A percentile compares a stretch with the other conserved stretches of the same genome.
Evolutionary conservation across 768 basidiomycete genomes (phyloP).

Genomic region (Pholiota molesta): DNA sequence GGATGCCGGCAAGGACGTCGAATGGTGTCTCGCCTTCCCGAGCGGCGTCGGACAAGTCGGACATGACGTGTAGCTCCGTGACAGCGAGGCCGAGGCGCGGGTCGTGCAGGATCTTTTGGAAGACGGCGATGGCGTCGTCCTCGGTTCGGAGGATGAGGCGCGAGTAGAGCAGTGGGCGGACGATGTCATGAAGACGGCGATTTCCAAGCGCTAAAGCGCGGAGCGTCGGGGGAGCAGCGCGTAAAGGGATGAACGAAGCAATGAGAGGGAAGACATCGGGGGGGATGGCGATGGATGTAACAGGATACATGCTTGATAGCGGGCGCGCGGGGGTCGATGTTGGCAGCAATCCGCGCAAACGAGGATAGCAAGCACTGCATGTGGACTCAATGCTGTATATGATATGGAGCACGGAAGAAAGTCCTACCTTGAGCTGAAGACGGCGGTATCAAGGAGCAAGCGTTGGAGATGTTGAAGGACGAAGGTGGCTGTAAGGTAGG

Average conservation of each 20-base stretch:
- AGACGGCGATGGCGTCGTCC: background rate
- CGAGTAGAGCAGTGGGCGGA: constrained; percentile 11
- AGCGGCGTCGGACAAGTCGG: constrained; percentile 8
- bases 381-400: no score
- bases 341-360: no score
- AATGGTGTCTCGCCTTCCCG: background rate
- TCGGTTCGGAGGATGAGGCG: constrained; percentile 7
- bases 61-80: constrained; percentile 18
- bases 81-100: background rate
- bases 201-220: constrained; percentile 6
- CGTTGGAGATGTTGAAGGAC: no score
- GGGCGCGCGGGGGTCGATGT: no score
- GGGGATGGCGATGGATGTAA: background rate
- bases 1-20: constrained; percentile 9
- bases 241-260: constrained; percentile 3
- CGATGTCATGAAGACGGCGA: constrained; percentile 2
- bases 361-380: no score
- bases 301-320: no score
- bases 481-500: no score
- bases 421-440: no score
- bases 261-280: constrained; percentile 2
- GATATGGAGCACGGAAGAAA: no score
- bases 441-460: no score
- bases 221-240: background rate
- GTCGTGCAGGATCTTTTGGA: background rate